Percentiles rank a stretch among this genome's conserved stretches.
Conservation (phyloP, 805 yeast species). For the Ogataea philodendri region DNA sequence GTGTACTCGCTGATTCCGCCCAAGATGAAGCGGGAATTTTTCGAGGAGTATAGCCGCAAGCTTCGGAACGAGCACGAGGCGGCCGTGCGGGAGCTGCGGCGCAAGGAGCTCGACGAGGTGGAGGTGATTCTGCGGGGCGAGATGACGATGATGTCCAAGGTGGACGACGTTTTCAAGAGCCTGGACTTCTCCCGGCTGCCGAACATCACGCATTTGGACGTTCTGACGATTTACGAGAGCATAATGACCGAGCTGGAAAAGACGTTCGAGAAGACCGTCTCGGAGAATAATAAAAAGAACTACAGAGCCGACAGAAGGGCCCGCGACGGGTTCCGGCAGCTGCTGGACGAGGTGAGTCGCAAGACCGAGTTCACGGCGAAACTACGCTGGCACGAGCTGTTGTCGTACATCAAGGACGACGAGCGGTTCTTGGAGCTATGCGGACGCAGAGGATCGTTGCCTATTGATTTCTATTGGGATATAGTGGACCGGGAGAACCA, state of each 20-base stretch:
- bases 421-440: slow-evolving; percentile 56
- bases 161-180: slow-evolving; percentile 18
- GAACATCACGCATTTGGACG: slow-evolving; percentile 54
- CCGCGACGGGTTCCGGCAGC: slow-evolving; percentile 53
- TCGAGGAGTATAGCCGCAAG: slow-evolving; percentile 45
- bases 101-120: slow-evolving; percentile 53
- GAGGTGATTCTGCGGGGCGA: slow-evolving; percentile 42
- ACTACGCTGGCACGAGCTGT: slow-evolving; percentile 59
- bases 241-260: slow-evolving; percentile 31
- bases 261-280: slow-evolving; percentile 30
- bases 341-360: slow-evolving; percentile 40
- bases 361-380: slow-evolving; percentile 41
- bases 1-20: slow-evolving; percentile 62
- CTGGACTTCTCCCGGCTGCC: slow-evolving; percentile 16
- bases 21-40: slow-evolving; percentile 52
- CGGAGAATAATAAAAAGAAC: slow-evolving; percentile 39
- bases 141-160: slow-evolving; percentile 18
- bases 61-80: slow-evolving; percentile 37
- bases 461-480: slow-evolving; percentile 77
- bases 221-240: slow-evolving; percentile 49
- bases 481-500: slow-evolving; percentile 60
- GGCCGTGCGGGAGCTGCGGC: slow-evolving; percentile 30
- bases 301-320: slow-evolving; percentile 62
- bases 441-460: slow-evolving; percentile 76
- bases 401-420: slow-evolving; percentile 50